These are phyloP conservation scores for Trametes cinnabarina DNA, from an alignment of 768 basidiomycete species.

Conservation along the genomic window DNA sequence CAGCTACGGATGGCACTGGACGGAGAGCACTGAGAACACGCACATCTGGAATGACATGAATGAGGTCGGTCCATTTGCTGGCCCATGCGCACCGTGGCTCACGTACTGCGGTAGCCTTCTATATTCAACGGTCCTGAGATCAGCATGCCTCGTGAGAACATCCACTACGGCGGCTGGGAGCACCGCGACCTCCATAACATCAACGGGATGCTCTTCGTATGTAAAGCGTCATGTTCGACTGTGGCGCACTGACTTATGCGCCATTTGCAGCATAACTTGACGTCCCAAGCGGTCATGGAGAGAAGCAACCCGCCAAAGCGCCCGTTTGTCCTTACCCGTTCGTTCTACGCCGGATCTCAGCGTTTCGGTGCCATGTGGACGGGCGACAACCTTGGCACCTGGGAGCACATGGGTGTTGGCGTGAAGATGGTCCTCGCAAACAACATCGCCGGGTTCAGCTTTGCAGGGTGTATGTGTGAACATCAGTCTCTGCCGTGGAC, in stretches of 20 bases:
- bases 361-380: conserved; percentile 98
- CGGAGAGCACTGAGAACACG: conserved; percentile 74
- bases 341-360: conserved; percentile 95
- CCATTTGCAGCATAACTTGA: conserved; percentile 68
- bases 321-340: conserved; percentile 93
- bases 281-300: conserved; percentile 71
- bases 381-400: conserved; percentile 94
- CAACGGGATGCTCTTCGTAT: conserved; percentile 90
- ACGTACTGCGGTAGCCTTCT: conserved; percentile 60
- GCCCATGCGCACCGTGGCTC: not conserved
- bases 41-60: conserved; percentile 99
- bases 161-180: conserved; percentile 96
- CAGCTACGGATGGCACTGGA: conserved; percentile 69
- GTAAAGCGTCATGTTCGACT: conserved; percentile 26
- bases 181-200: conserved; percentile 97
- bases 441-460: conserved; percentile 87
- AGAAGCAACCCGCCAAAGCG: conserved; percentile 76
- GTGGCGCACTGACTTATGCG: not conserved
- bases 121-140: conserved; percentile 99
- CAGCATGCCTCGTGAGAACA: conserved; percentile 67
- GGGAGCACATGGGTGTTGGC: conserved; percentile 95
- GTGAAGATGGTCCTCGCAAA: conserved; percentile 91
- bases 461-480: conserved; percentile 73
- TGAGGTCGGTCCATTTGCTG: conserved; percentile 54
- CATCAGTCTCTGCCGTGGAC: not conserved